Evolutionary conservation across 140 eudicot species (phyloP).

Genomic region (Oenanthe javanica): DNA sequence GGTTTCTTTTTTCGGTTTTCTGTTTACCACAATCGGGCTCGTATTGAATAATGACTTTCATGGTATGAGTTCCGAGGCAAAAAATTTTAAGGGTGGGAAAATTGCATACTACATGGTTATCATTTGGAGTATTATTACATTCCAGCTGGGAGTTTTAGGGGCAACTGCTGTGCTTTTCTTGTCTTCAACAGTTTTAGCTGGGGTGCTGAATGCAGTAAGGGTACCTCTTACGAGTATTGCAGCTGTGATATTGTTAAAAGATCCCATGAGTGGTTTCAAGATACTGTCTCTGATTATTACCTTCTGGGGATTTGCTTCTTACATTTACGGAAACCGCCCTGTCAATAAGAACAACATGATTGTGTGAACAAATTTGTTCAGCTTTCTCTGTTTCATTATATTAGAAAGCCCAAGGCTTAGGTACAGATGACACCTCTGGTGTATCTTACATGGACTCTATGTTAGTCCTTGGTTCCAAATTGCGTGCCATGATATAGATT

Average conservation of each 20-base stretch:
- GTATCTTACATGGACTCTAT: not conserved
- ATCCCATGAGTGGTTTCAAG: constrained; percentile 97
- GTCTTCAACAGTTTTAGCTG: constrained; percentile 83
- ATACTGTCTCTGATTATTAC: constrained; percentile 65
- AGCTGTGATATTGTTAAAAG: constrained; percentile 67
- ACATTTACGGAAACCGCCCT: constrained; percentile 67
- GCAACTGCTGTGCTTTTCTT: constrained; percentile 59
- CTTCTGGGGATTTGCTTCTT: constrained; percentile 81
- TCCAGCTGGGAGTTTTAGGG: constrained; percentile 80
- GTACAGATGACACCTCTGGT: not conserved
- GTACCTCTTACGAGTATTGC: constrained; percentile 88
- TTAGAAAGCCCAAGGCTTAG: not conserved
- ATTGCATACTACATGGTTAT: constrained; percentile 51
- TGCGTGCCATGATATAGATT: not conserved
- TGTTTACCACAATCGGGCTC: constrained; percentile 68
- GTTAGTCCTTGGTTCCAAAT: not conserved
- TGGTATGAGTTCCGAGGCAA: constrained; percentile 54
- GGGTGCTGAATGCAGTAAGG: constrained; percentile 75
- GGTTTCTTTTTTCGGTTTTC: constrained; percentile 68
- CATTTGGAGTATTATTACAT: constrained; percentile 64
- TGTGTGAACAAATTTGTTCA: constrained; percentile 14
- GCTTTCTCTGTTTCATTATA: not conserved
- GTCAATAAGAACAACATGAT: constrained; percentile 23
- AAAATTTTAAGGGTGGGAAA: constrained; percentile 57
- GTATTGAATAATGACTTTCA: constrained; percentile 42